Evolutionary conservation across 2,329 filamentous ascomycete species (phyloP), one percentile per base, ranked within the genome.

Genomic region (Ophiostoma himal-ulmi): DNA sequence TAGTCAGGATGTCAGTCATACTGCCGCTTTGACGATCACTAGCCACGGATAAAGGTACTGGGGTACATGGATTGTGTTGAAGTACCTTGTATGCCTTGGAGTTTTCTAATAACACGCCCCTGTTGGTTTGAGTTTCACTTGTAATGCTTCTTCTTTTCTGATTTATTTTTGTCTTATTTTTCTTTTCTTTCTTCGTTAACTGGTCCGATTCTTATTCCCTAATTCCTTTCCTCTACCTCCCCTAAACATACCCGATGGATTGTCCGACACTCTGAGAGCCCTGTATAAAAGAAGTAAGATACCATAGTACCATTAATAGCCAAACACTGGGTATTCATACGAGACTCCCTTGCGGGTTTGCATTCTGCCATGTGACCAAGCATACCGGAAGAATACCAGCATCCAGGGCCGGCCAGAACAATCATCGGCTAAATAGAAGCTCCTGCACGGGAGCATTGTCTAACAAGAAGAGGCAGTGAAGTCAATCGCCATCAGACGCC

Each of bases 1-100:
- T 6, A 22, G 44, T 48, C 44, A 26, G 54, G n/a, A 54, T 54
- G 48, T 22, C 48, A 54, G 48, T 57, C 52, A 57, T 57, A 22
- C 44, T 22, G 44, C 57, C 57, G 57, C 57, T 62, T 62, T 17
- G 57, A 62, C 57, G 57, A 62, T 62, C 57, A 36, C 54, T 60
- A 17, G 22, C 5, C 54, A 30, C 57, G 57, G 57, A 36, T 62
- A 62, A 36, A 62, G n/a, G 57, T 62, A 62, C 57, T 3, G 57
- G 57, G 57, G 57, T 62, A 62, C 57, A 62, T 62, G 22, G 26
- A 2, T 26, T 34, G 57, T 62, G 14, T 11, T 34, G 26, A 62
- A 14, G 57, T 57, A 62, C 57, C 26, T 20, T 62, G 57, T 48
- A 44, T 14, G 5, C 17, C 4, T 13, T 17, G 36, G 26, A 62